Percentiles rank a stretch among this genome's conserved stretches.
Evolutionary conservation across 306 rosid species (phyloP).

Genomic region (Fragaria ananassa): DNA sequence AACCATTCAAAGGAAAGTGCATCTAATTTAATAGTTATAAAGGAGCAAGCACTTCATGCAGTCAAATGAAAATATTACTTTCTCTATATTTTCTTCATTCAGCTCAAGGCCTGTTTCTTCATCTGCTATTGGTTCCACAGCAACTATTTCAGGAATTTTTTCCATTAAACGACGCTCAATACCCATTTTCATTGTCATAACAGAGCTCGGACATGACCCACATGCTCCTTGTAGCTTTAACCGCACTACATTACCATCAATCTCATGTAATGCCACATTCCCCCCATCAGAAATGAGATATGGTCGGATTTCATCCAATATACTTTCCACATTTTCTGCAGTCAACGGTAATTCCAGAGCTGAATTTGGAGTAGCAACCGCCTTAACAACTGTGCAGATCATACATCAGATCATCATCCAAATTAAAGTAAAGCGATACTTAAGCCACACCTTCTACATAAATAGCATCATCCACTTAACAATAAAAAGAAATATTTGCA

Average conservation of each 20-base stretch:
- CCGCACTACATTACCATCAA: slow-evolving; percentile 84
- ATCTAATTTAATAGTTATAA: background rate
- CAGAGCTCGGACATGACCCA: slow-evolving; percentile 94
- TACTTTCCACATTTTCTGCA: slow-evolving; percentile 66
- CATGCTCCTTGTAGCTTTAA: slow-evolving; percentile 98
- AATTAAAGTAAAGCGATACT: background rate
- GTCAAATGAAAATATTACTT: slow-evolving; percentile 43
- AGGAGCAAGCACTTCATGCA: background rate
- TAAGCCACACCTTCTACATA: background rate
- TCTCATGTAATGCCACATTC: slow-evolving; percentile 77
- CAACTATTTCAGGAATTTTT: slow-evolving; percentile 89
- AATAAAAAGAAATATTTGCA: background rate
- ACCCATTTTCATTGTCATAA: slow-evolving; percentile 93
- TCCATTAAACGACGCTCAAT: slow-evolving; percentile 92
- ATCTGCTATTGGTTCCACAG: slow-evolving; percentile 84
- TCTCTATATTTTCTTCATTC: slow-evolving; percentile 79
- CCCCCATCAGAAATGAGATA: slow-evolving; percentile 26
- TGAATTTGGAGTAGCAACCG: slow-evolving; percentile 73
- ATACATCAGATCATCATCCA: background rate
- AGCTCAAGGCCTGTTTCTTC: slow-evolving; percentile 85
- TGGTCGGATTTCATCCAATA: slow-evolving; percentile 21
- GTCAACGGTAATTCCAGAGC: slow-evolving; percentile 80
- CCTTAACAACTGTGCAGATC: slow-evolving; percentile 51
- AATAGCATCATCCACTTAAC: background rate
- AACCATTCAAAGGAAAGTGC: background rate